phyloP scores from a whole-genome alignment of 163 green algal species.

The Chlamydomonas reinhardtii region DNA sequence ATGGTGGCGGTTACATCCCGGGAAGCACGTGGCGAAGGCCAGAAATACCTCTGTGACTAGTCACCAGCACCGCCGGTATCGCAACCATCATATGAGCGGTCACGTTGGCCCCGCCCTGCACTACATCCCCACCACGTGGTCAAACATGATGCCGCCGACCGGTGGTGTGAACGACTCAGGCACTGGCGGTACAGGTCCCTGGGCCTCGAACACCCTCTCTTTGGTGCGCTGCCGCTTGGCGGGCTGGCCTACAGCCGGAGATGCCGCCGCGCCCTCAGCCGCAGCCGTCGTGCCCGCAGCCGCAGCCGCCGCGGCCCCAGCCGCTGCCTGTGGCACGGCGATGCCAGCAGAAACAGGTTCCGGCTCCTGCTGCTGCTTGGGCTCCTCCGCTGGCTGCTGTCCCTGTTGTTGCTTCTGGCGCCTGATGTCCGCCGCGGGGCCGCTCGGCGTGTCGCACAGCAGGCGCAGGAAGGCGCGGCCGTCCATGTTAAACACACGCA shows the following conservation, averaged over 20 bases:
- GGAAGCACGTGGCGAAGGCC: no score
- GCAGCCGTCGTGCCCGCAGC: background rate
- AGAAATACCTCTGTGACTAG: no score
- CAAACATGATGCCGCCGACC: constrained; percentile 62
- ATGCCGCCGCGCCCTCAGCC: background rate
- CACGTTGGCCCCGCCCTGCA: no score
- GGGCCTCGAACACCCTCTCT: background rate
- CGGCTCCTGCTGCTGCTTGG: constrained; percentile 27
- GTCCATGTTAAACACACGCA: constrained; percentile 85
- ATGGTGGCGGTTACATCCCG: no score
- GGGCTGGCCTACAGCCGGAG: background rate
- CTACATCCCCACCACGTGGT: constrained; percentile 70
- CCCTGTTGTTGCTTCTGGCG: constrained; percentile 7
- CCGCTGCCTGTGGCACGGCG: background rate
- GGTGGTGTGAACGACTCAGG: constrained; percentile 28
- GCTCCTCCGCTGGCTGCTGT: constrained; percentile 21
- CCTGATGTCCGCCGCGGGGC: constrained; percentile 36
- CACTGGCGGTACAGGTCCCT: background rate
- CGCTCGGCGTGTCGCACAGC: constrained; percentile 55
- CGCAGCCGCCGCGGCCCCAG: background rate
- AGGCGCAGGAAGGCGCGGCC: constrained; percentile 89
- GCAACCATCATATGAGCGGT: no score
- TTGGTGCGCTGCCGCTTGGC: constrained; percentile 36
- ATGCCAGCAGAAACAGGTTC: background rate
- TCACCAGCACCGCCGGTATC: no score